These are phyloP conservation scores for Globisporangium paroecandrum DNA, from an alignment of 352 stramenopile genomes.

Conservation along the genomic window DNA sequence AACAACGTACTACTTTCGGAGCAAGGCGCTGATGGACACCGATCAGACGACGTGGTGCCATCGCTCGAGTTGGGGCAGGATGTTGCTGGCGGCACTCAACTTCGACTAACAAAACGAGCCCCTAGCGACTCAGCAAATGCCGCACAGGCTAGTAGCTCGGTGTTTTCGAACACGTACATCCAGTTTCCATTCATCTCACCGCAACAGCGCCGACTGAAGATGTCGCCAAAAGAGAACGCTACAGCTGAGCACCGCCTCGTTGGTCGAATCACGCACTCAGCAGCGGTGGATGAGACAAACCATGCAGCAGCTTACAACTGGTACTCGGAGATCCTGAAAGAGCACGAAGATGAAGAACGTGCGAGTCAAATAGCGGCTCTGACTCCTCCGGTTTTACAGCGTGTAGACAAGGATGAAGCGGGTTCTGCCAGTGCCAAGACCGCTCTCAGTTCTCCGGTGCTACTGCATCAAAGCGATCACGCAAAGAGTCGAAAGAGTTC, in stretches of 20 bases:
- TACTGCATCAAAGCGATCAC: background rate
- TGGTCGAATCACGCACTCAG: background rate
- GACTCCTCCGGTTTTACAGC: background rate
- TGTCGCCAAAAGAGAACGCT: constrained; percentile 2
- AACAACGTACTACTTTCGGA: constrained; percentile 9
- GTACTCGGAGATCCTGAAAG: constrained; percentile 14
- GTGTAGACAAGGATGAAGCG: background rate
- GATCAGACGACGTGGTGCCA: background rate
- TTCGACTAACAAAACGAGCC: background rate
- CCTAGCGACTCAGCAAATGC: background rate
- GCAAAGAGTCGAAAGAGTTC: background rate
- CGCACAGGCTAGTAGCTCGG: background rate
- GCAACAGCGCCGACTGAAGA: constrained; percentile 24
- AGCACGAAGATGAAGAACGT: constrained; percentile 18
- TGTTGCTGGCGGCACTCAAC: background rate
- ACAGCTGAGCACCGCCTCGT: background rate
- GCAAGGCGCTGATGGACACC: background rate
- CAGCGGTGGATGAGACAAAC: background rate
- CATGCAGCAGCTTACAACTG: background rate
- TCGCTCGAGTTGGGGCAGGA: background rate
- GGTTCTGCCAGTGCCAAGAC: background rate
- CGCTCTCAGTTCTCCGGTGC: background rate
- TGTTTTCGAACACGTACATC: constrained; percentile 41
- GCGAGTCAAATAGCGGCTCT: background rate
- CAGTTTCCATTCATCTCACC: constrained; percentile 55